Conservation (phyloP, 2,329 filamentous ascomycete species). For the Apiospora rasikravindrae region DNA sequence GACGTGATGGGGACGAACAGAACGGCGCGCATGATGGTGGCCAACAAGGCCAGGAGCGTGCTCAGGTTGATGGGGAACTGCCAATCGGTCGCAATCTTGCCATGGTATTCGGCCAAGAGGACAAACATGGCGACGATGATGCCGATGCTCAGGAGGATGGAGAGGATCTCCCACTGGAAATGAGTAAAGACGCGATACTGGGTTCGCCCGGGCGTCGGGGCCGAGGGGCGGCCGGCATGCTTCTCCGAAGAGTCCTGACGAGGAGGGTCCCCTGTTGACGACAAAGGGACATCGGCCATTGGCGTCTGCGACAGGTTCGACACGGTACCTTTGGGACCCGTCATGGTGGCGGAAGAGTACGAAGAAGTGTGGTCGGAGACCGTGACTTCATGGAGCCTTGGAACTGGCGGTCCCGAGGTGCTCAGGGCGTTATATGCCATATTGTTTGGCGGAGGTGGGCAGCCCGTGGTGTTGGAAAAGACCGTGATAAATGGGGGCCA, state of each 20-base stretch:
- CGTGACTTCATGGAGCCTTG: neutral
- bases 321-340: neutral
- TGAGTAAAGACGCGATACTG: constrained; percentile 12
- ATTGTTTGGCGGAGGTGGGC: neutral
- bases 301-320: neutral
- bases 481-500: neutral
- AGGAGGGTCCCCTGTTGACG: too few relatives aligned
- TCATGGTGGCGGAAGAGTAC: neutral
- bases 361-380: neutral
- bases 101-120: neutral
- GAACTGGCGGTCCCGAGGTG: neutral
- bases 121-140: constrained; percentile 14
- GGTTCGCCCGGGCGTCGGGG: neutral
- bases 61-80: constrained; percentile 13
- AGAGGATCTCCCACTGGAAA: constrained; percentile 12
- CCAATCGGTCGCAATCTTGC: constrained; percentile 13
- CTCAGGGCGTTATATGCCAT: neutral
- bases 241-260: neutral
- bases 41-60: constrained; percentile 14
- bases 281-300: neutral
- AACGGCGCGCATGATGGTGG: neutral
- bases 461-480: too few relatives aligned
- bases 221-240: neutral
- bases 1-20: constrained; percentile 7
- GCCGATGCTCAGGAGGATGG: neutral